A percentile compares a stretch with the other conserved stretches of the same genome.
phyloP scores from a whole-genome alignment of 805 yeast genomes.

The Metschnikowia lachancei region DNA sequence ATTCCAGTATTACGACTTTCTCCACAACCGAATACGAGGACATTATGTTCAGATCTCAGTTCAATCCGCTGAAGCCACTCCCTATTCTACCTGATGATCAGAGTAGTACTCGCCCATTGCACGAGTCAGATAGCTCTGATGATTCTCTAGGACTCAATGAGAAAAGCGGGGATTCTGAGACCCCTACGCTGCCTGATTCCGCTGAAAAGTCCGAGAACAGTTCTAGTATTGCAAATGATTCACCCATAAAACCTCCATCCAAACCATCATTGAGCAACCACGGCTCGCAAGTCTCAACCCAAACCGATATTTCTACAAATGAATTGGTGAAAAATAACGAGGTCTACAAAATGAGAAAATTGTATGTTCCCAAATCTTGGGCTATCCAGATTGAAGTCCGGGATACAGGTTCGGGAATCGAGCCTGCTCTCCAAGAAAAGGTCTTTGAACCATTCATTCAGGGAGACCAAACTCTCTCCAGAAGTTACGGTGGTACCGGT shows the following conservation, averaged over 20 bases:
- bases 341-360: slow-evolving; percentile 32
- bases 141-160: slow-evolving; percentile 2
- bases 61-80: slow-evolving; percentile 21
- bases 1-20: slow-evolving; percentile 30
- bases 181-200: slow-evolving; percentile 6
- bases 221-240: not conserved
- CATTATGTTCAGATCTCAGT: slow-evolving; percentile 37
- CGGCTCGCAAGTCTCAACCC: slow-evolving; percentile 2
- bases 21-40: slow-evolving; percentile 41
- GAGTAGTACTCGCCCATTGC: not conserved
- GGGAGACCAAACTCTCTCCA: slow-evolving; percentile 89
- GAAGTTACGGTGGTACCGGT: slow-evolving; percentile 96
- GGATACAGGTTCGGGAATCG: slow-evolving; percentile 96
- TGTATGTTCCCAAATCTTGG: slow-evolving; percentile 47
- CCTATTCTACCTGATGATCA: slow-evolving; percentile 11
- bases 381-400: slow-evolving; percentile 68
- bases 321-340: slow-evolving; percentile 39
- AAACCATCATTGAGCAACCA: slow-evolving; percentile 6
- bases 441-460: slow-evolving; percentile 97
- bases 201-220: not conserved
- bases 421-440: slow-evolving; percentile 70
- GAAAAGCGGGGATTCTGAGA: not conserved
- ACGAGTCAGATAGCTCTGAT: not conserved
- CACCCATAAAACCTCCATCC: not conserved
- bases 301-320: slow-evolving; percentile 16